Evolutionary conservation across 75 land plant species (phyloP).

Genomic region (Larix kaempferi): DNA sequence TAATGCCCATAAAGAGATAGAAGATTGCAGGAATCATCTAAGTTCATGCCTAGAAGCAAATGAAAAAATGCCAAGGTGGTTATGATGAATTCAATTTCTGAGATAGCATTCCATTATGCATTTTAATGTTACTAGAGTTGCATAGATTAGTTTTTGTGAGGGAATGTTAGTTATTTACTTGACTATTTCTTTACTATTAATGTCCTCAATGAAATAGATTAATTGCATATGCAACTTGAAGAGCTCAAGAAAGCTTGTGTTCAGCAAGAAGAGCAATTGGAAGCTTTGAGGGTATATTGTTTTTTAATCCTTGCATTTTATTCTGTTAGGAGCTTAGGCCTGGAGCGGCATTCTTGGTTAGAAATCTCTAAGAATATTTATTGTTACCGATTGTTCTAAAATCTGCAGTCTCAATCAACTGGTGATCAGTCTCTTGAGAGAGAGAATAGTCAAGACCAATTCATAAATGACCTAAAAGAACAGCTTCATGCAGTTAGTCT

Average conservation of each 20-base stretch:
- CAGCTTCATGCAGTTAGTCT: conserved; percentile 20
- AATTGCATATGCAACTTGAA: conserved; percentile 34
- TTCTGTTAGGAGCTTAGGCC: not conserved
- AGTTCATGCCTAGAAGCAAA: conserved; percentile 56
- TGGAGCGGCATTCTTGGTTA: not conserved
- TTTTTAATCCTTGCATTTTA: not conserved
- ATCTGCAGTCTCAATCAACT: conserved; percentile 2
- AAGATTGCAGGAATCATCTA: conserved; percentile 52
- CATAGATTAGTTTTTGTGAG: not conserved
- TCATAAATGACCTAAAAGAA: conserved; percentile 13
- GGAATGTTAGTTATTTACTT: not conserved
- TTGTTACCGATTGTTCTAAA: not conserved
- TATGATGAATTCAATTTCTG: too few relatives aligned
- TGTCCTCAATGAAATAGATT: conserved; percentile 62
- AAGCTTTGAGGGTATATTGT: conserved; percentile 21
- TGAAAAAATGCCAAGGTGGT: conserved; percentile 52
- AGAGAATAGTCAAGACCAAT: conserved; percentile 6
- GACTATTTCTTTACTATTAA: not conserved
- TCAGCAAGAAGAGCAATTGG: conserved; percentile 16
- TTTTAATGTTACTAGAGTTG: not conserved
- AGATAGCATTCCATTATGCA: not conserved
- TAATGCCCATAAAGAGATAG: conserved; percentile 49
- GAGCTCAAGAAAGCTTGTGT: conserved; percentile 16
- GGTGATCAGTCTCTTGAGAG: not conserved
- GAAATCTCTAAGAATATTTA: not conserved